Evolutionary conservation across 495 filamentous ascomycete genomes (phyloP), one percentile per base, ranked within the genome.

Genomic region (Hypoxylon fragiforme): DNA sequence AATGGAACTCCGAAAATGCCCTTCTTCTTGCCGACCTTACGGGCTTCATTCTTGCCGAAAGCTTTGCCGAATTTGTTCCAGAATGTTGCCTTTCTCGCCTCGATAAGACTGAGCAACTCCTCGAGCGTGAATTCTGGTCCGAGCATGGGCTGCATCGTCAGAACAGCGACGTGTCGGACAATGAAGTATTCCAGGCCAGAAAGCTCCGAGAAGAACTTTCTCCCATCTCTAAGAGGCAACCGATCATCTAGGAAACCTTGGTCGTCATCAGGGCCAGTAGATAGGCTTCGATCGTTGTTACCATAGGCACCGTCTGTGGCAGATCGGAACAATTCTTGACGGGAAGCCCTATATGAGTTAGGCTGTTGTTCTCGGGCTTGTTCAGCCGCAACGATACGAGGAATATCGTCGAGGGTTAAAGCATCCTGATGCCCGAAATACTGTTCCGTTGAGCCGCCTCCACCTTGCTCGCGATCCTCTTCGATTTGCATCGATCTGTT

Each of bases 1-100:
- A 91, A 76, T 6, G 85, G 81, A 21, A 97, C 89, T 20, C 92
- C 90, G 68, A 99, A 99, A 16, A 92, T 81, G 24, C 91, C 92
- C 74, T 95, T 96, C 79, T 95, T 96, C 69, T 95, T 95, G 56
- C 79, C 81, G 24, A 70, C 80, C 64, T 92, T 94, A 57, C 83
- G 83, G 45, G 80, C 80, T 57, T 95, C 91, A 45, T 81, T 81
- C 63, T 95, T 90, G 47, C 60, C 60, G 77, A 98, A 98, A 9
- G 92, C 92, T 62, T 95, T 95, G 43, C 92, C 92, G 51, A 97
- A 95, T 62, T 95, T 95, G 59, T 89, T 90, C 94, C 94, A 99
- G 73, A 97, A 95, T 2, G 88, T 97, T 13, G 88, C 85, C 64
- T 96, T 94, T 59, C 87, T 86, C 12, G 89, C 91, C 65, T 97